A percentile compares a stretch with the other conserved stretches of the same genome.
Evolutionary conservation across 805 yeast species (phyloP).

Genomic region (Candida nemodendra): DNA sequence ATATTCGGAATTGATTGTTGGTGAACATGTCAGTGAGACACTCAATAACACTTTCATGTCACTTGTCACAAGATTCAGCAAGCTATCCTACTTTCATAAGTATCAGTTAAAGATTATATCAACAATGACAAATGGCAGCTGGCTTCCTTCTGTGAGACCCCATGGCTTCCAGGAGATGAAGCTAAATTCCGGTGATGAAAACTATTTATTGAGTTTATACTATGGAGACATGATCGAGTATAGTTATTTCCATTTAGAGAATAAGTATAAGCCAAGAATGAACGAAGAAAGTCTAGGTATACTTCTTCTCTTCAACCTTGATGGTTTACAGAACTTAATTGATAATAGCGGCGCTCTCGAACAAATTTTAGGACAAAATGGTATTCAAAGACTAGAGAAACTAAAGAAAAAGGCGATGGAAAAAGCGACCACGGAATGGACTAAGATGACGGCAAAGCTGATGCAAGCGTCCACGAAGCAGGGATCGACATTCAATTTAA

Average conservation of each 20-base stretch:
- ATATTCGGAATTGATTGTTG: constrained; percentile 47
- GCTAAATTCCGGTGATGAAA: constrained; percentile 45
- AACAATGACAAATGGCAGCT: constrained; percentile 57
- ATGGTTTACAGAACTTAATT: constrained; percentile 71
- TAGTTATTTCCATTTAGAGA: constrained; percentile 62
- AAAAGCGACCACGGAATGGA: constrained; percentile 77
- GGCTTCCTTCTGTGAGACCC: constrained; percentile 68
- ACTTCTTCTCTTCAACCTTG: constrained; percentile 66
- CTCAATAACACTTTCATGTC: constrained; percentile 50
- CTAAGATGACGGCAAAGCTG: constrained; percentile 67
- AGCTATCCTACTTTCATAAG: constrained; percentile 58
- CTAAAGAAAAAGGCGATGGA: constrained; percentile 73
- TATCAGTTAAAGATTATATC: constrained; percentile 52
- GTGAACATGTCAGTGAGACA: constrained; percentile 46
- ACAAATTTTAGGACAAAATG: constrained; percentile 54
- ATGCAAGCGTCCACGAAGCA: constrained; percentile 77
- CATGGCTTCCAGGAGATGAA: constrained; percentile 63
- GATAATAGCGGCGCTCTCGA: constrained; percentile 48
- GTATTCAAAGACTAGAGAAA: constrained; percentile 61
- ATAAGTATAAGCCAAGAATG: constrained; percentile 46
- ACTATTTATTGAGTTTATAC: constrained; percentile 59
- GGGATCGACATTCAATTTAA: constrained; percentile 43
- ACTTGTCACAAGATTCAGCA: constrained; percentile 62
- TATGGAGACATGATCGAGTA: constrained; percentile 79
- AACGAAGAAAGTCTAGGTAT: constrained; percentile 60